Evolutionary conservation across 1,284 basidiomycete genomes (phyloP), one percentile per base, ranked within the genome.

Genomic region (Trametes versicolor): DNA sequence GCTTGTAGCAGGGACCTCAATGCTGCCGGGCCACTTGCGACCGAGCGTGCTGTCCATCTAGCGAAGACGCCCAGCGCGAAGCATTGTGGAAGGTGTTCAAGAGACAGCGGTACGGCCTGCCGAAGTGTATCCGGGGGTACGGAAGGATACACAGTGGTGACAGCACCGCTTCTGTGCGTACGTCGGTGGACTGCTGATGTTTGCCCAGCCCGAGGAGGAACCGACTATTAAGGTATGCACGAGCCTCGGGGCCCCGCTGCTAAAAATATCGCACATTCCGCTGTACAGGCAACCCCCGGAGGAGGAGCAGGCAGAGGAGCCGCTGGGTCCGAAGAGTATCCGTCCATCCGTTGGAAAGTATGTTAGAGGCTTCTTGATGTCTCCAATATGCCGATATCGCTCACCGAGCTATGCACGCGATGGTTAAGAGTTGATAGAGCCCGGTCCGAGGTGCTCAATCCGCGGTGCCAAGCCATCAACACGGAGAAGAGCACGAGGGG

Each of bases 71-170:
- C 9, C 48, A 9, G 10, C 48, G 13, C 21, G 48, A 50, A 27
- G 49, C 49, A 27, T 32, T 25, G 49, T 50, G 27, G 49, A 19
- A 32, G 49, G 49, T 27, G 49, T 50, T 34, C 27, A 50, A 50
- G 27, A 50, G 49, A 32, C 29, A 29, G 49, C 49, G 49, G 25
- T 34, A 27, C 49, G 29, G 49, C 15, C 19, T 6, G 27, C 49
- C 49, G 49, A 50, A 17, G 29, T 32, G 49, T 27, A 13, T 15
- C 49, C 49, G 49, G 19, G 45, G 12, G 29, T 4, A 10, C 10
- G 9, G 19, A 47, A n/a, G 9, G 45, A 10, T 13, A n/a, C 29
- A 32, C 27, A 15, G 27, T 32, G 49, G 49, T 27, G 15, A 19
- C 49, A 17, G 8, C 17, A 32, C 27, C 49, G 17, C 25, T 32